Evolutionary conservation across 2,329 filamentous ascomycete species (phyloP).

Genomic region (Neophaeococcomyces aloes): DNA sequence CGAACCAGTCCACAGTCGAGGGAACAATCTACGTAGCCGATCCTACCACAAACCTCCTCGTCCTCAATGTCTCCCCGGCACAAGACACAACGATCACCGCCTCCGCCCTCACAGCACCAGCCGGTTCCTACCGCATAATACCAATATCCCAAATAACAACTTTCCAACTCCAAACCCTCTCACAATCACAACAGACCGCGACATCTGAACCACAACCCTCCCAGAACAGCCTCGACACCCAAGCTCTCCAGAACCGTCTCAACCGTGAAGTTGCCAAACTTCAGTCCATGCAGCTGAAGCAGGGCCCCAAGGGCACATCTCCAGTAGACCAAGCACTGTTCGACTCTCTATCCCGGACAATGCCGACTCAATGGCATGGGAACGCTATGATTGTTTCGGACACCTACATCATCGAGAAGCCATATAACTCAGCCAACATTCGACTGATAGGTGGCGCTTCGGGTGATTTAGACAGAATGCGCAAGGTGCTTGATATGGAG

Average conservation of each 20-base stretch:
- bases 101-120: conserved; percentile 27
- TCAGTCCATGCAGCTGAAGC: conserved; percentile 47
- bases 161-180: conserved; percentile 44
- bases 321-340: conserved; percentile 54
- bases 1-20: conserved; percentile 43
- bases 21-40: conserved; percentile 54
- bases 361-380: conserved; percentile 51
- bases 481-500: conserved; percentile 43
- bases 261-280: conserved; percentile 45
- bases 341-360: conserved; percentile 50
- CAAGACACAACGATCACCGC: conserved; percentile 26
- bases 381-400: conserved; percentile 51
- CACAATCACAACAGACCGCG: conserved; percentile 26
- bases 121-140: conserved; percentile 51
- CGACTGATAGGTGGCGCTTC: conserved; percentile 31
- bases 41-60: conserved; percentile 50
- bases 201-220: conserved; percentile 30
- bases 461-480: conserved; percentile 34
- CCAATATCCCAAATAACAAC: conserved; percentile 49
- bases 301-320: conserved; percentile 48
- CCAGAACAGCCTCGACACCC: conserved; percentile 45
- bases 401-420: conserved; percentile 47
- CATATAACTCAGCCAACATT: conserved; percentile 49
- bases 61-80: conserved; percentile 46
- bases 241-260: conserved; percentile 45